Evolutionary conservation across 768 basidiomycete species (phyloP).

Genomic region (Suillus plorans): DNA sequence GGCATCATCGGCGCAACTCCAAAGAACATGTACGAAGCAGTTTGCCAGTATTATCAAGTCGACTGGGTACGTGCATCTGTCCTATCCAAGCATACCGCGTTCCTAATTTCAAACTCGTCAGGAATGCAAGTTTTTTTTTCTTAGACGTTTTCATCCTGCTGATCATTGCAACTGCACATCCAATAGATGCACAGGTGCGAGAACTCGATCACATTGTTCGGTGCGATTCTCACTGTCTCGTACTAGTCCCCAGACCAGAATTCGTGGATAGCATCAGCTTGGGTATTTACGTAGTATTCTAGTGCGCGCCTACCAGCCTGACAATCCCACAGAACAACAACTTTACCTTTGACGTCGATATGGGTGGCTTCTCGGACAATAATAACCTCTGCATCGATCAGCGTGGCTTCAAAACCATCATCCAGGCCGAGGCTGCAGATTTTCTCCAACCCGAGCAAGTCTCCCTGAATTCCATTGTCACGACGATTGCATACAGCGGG

Average conservation of each 20-base stretch:
- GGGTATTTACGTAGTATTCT: slow-evolving; percentile 39
- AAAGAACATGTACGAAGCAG: slow-evolving; percentile 44
- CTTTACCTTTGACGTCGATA: slow-evolving; percentile 49
- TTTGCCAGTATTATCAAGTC: slow-evolving; percentile 58
- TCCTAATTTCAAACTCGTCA: slow-evolving; percentile 13
- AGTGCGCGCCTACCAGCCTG: slow-evolving; percentile 6
- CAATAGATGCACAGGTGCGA: slow-evolving; percentile 29
- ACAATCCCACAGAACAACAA: slow-evolving; percentile 54
- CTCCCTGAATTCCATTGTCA: slow-evolving; percentile 51
- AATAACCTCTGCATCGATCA: slow-evolving; percentile 59
- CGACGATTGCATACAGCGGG: slow-evolving; percentile 43
- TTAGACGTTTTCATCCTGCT: slow-evolving; percentile 6
- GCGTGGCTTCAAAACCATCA: slow-evolving; percentile 58
- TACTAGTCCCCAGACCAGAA: slow-evolving; percentile 62
- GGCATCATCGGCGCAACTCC: slow-evolving; percentile 47
- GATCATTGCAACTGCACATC: neutral
- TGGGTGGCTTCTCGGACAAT: slow-evolving; percentile 57
- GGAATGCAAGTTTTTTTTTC: slow-evolving; percentile 27
- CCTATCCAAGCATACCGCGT: neutral
- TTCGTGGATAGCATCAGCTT: slow-evolving; percentile 62
- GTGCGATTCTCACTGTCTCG: slow-evolving; percentile 33
- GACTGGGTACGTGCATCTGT: slow-evolving; percentile 29
- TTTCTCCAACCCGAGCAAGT: slow-evolving; percentile 52
- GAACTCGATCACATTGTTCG: neutral
- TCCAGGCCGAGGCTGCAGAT: slow-evolving; percentile 54